Percentiles rank a stretch among this genome's conserved stretches.
Conservation (phyloP, 2,329 filamentous ascomycete genomes). For the Calycina herbarum region DNA sequence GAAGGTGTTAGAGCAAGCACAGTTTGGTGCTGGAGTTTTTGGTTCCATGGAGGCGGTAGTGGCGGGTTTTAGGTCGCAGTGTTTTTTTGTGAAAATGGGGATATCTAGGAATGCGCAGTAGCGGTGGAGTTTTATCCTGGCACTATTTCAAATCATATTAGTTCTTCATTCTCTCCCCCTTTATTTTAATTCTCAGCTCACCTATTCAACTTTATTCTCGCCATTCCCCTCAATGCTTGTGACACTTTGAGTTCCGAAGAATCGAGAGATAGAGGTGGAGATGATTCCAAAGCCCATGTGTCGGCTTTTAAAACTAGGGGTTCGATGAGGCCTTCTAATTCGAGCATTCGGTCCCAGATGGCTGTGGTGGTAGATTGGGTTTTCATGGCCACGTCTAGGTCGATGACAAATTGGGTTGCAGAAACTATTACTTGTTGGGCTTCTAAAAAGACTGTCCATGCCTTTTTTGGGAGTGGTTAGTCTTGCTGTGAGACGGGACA, state of each 20-base stretch:
- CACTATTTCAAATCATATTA: conserved; percentile 37
- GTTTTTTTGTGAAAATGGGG: conserved; percentile 49
- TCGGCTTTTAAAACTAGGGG: conserved; percentile 28
- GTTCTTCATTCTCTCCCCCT: neutral
- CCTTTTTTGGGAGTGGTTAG: conserved; percentile 27
- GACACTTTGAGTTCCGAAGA: conserved; percentile 43
- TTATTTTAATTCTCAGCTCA: neutral
- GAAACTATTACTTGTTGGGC: conserved; percentile 49
- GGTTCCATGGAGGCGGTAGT: neutral
- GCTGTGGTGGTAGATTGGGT: conserved; percentile 41
- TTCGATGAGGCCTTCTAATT: conserved; percentile 30
- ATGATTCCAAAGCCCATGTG: conserved; percentile 28
- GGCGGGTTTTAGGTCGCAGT: conserved; percentile 46
- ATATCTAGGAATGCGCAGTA: conserved; percentile 53
- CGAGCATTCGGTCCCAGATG: conserved; percentile 39
- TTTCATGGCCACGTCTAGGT: conserved; percentile 46
- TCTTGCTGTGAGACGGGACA: neutral
- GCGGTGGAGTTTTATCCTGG: conserved; percentile 52
- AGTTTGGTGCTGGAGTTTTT: conserved; percentile 15
- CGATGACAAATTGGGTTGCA: conserved; percentile 49
- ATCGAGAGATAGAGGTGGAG: conserved; percentile 40
- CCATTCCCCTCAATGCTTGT: conserved; percentile 47
- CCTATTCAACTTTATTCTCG: conserved; percentile 53
- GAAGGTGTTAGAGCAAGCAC: conserved; percentile 24
- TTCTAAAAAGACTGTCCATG: conserved; percentile 45